Conservation (phyloP, 2,329 filamentous ascomycete species). For the Parascedosporium putredinis region DNA sequence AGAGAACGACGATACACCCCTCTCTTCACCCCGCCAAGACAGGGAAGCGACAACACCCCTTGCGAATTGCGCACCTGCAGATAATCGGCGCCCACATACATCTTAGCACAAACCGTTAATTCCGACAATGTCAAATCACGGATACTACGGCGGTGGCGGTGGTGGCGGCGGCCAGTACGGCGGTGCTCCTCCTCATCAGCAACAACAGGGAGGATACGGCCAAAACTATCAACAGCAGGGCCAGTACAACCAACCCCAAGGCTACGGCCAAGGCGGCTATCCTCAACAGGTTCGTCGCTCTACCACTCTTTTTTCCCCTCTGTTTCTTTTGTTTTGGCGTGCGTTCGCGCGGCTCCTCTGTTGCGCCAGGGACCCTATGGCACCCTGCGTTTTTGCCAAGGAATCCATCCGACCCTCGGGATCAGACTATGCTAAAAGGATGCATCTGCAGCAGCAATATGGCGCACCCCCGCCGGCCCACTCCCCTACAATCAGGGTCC, state of each 20-base stretch:
- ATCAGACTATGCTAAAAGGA: neutral
- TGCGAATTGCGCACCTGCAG: too few species aligned
- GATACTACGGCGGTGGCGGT: slow-evolving; percentile 7
- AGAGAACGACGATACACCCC: too few species aligned
- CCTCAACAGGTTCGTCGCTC: slow-evolving; percentile 18
- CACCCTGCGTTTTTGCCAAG: too few species aligned
- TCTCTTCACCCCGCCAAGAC: too few species aligned
- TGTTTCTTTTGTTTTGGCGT: too few species aligned
- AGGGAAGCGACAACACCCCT: too few species aligned
- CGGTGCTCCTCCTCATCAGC: neutral
- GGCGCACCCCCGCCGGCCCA: slow-evolving; percentile 4
- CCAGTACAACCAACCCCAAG: slow-evolving; percentile 14
- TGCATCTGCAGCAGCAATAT: slow-evolving; percentile 5
- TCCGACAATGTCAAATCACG: neutral
- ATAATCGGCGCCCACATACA: too few species aligned
- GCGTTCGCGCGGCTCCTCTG: too few species aligned
- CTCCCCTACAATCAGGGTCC: neutral
- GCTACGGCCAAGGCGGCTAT: slow-evolving; percentile 13
- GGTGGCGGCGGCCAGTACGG: slow-evolving; percentile 3
- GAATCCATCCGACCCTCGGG: neutral
- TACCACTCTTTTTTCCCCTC: too few species aligned
- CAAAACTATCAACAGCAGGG: slow-evolving; percentile 15
- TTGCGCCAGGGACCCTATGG: too few species aligned
- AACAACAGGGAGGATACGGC: slow-evolving; percentile 10
- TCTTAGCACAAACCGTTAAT: too few species aligned